Evolutionary conservation across 78 protist species (phyloP), one percentile per base, ranked within the genome.

Genomic region (Dictyostelium intermedium): DNA sequence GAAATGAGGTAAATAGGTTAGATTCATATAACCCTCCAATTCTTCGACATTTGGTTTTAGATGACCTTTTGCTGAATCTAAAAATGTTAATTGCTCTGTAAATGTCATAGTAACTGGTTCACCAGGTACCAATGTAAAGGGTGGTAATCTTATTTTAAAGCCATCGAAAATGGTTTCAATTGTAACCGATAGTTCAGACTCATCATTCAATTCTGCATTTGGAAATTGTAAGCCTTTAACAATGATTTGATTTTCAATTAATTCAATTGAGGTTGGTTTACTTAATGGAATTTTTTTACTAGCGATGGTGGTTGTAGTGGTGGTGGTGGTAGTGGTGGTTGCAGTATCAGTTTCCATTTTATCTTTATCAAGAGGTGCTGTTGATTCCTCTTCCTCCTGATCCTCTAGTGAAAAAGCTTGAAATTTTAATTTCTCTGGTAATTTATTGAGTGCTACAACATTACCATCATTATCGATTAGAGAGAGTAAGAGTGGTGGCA

Each of bases 61-160:
- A 34, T 72, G n/a, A 34, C 47, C 79, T 14, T 27, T 34, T 13
- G 35, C 0, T 32, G 37, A 18, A 11, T 56, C 70, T 23, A 47
- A 11, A 32, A 10, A 30, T 13, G 83, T 79, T 9, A 83, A 39
- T 72, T 27, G 79, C 0, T 56, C 70, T 1, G 73, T 18, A n/a
- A 10, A 30, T n/a, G 83, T 79, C n/a, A 83, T 47, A 2, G 80
- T 18, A 27, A 45, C 37, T 47, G 94, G 94, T 5, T 69, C 66
- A 34, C 94, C 87, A 32, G 87, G 9, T 23, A 43, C 56, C 13
- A 89, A 27, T 0, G 27, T 9, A 50, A 79, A 69, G 0, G 87
- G 74, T 13, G 45, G 25, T 69, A 79, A 13, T 41, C 53, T 35
- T 20, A 79, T 80, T 20, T 9, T 41, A 66, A 41, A 66, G 14